phyloP scores from a whole-genome alignment of 306 rosid species.

The Prunus persica region Prunus_persica_NCBIv2 NC_034015.1:5354001-5354500 shows the following conservation, averaged over 20 bases:
- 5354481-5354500: too few species aligned
- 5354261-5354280: too few species aligned
- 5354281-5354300: too few species aligned
- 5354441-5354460: background rate
- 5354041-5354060: too few species aligned
- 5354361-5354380: too few species aligned
- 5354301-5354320: background rate
- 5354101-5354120: too few species aligned
- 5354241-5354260: background rate
- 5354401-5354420: background rate
- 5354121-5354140: too few species aligned
- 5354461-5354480: background rate
- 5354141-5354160: too few species aligned
- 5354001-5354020: background rate
- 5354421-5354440: background rate
- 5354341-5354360: background rate
- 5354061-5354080: too few species aligned
- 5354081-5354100: too few species aligned
- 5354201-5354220: background rate
- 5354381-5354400: background rate
- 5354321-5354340: background rate
- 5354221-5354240: background rate
- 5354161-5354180: too few species aligned
- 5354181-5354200: background rate
- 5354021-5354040: too few species aligned